Conservation (phyloP, 495 filamentous ascomycete genomes). For the Aspergillus coremiiformis region DNA sequence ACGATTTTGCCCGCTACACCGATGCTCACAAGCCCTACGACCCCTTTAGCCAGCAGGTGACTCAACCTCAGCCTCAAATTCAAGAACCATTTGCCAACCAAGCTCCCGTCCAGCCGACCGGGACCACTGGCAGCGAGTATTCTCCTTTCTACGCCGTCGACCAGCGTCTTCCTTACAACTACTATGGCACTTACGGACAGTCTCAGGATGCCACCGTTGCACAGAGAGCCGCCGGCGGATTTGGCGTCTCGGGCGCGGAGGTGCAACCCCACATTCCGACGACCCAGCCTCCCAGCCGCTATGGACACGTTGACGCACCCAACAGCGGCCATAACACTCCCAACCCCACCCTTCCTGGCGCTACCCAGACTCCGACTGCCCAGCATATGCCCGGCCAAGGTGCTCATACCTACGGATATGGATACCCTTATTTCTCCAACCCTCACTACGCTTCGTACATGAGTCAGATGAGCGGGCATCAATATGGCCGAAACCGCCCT, state of each 20-base stretch:
- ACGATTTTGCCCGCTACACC: conserved; percentile 61
- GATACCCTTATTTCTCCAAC: conserved; percentile 72
- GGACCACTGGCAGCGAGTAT: conserved; percentile 67
- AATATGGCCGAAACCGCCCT: conserved; percentile 46
- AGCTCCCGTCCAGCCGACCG: conserved; percentile 41
- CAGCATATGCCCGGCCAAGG: conserved; percentile 56
- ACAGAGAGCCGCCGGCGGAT: conserved; percentile 56
- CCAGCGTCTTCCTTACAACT: conserved; percentile 70
- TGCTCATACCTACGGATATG: conserved; percentile 55
- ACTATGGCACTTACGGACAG: conserved; percentile 70
- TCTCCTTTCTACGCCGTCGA: conserved; percentile 85
- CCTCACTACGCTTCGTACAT: conserved; percentile 77
- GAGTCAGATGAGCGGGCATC: conserved; percentile 51
- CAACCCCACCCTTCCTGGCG: conserved; percentile 66
- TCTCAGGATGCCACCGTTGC: conserved; percentile 68
- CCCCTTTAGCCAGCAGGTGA: conserved; percentile 70
- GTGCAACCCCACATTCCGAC: conserved; percentile 69
- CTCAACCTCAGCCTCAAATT: conserved; percentile 55
- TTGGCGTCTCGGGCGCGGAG: conserved; percentile 65
- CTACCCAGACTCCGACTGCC: conserved; percentile 54
- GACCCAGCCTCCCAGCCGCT: conserved; percentile 59
- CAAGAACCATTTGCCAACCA: conserved; percentile 53
- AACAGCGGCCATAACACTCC: conserved; percentile 84
- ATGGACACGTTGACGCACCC: conserved; percentile 65
- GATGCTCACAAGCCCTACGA: conserved; percentile 81